Percentiles rank a stretch among this genome's conserved stretches.
Evolutionary conservation across 768 basidiomycete genomes (phyloP).

Genomic region (Suillus paluster): DNA sequence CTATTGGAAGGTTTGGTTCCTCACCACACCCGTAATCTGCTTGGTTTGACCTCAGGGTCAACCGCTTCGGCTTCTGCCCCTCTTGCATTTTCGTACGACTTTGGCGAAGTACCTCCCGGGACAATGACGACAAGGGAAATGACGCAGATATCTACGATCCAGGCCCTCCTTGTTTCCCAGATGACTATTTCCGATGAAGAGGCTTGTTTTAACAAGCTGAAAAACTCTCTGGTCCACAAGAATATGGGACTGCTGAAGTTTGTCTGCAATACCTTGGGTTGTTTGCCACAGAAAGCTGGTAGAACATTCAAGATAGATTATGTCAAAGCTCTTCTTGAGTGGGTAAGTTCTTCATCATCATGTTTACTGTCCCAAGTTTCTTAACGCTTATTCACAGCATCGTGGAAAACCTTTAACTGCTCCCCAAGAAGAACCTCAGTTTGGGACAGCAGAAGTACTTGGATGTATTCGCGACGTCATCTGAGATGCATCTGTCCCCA

Average conservation of each 20-base stretch:
- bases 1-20: neutral
- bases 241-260: slow-evolving; percentile 6
- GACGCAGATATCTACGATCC: neutral
- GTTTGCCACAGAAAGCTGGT: slow-evolving; percentile 3
- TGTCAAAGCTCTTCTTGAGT: neutral
- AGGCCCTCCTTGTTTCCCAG: neutral
- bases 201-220: slow-evolving; percentile 6
- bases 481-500: too few species aligned
- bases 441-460: too few species aligned
- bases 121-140: neutral
- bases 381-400: too few species aligned
- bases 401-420: too few species aligned
- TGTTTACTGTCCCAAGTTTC: too few species aligned
- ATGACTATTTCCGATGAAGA: neutral
- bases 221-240: slow-evolving; percentile 8
- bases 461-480: too few species aligned
- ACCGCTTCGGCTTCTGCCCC: neutral
- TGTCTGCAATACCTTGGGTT: slow-evolving; percentile 2
- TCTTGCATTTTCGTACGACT: neutral
- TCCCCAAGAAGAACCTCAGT: too few species aligned
- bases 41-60: neutral
- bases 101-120: neutral
- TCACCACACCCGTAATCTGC: neutral
- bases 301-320: neutral
- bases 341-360: too few species aligned